phyloP scores from a whole-genome alignment of 768 basidiomycete species.

The Mrakia frigida region DNA sequence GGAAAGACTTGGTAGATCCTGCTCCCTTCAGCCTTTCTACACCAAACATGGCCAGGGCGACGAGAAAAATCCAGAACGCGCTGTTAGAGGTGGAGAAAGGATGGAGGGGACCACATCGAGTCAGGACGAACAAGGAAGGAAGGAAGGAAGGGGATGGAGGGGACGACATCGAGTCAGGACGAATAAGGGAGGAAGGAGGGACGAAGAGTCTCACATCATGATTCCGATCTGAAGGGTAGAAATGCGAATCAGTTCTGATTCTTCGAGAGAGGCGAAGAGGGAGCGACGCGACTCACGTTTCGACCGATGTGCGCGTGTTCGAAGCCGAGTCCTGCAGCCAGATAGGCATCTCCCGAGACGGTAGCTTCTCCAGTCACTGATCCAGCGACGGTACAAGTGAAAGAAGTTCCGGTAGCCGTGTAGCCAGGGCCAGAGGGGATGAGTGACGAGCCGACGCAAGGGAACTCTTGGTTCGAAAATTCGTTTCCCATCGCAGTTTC shows the following conservation, averaged over 20 bases:
- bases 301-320: constrained; percentile 41
- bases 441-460: constrained; percentile 38
- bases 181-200: too few relatives aligned
- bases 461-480: constrained; percentile 62
- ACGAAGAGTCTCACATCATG: constrained; percentile 44
- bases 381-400: constrained; percentile 40
- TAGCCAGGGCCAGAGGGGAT: constrained; percentile 42
- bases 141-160: too few relatives aligned
- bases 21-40: constrained; percentile 42
- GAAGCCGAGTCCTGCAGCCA: constrained; percentile 46
- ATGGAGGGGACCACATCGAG: too few relatives aligned
- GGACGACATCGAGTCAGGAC: too few relatives aligned
- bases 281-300: constrained; percentile 34
- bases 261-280: constrained; percentile 39
- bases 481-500: constrained; percentile 79
- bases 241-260: neutral
- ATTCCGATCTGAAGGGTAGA: constrained; percentile 56
- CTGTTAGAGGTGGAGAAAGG: too few relatives aligned
- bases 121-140: too few relatives aligned
- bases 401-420: constrained; percentile 32
- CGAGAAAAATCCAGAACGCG: constrained; percentile 58
- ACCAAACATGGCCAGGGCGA: constrained; percentile 50
- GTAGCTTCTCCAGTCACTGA: constrained; percentile 36
- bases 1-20: constrained; percentile 20
- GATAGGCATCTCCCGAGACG: constrained; percentile 51